Evolutionary conservation across 2,329 filamentous ascomycete genomes (phyloP), one percentile per base, ranked within the genome.

Genomic region (Pseudocercospora eumusae): DNA sequence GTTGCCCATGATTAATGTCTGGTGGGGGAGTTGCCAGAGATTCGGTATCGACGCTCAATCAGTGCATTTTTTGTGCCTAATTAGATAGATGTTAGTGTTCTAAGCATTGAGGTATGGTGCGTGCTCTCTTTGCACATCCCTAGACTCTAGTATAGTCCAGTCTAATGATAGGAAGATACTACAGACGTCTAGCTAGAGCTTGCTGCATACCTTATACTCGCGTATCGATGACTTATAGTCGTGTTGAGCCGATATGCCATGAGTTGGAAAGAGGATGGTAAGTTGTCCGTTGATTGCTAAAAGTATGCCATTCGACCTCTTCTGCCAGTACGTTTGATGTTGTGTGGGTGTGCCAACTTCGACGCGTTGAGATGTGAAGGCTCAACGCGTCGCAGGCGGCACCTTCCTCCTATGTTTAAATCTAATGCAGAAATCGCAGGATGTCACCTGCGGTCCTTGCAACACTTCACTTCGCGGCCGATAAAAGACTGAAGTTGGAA

Each of bases 1-100:
- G 31, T 54, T 54, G 52, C 52, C 52, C 52, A 54, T 54, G 47
- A 18, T 11, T 31, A 8, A 15, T 9, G 15, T 52, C 8, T 52
- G 1, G 15, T 25, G 47, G 23, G 9, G 11, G 3, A 1, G 21
- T 52, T 28, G 47, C 7, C 13, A 27, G 23, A 9, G 47, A 52
- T n/a, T 15, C 11, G 20, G 11, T 13, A 8, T 15, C 15, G 25
- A 27, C 15, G 6, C 15, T 23, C 21, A 47, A 23, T 23, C 20
- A 4, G 7, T 21, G 18, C 2, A 3, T 10, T 21, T n/a, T n/a
- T n/a, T n/a, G n/a, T n/a, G n/a, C n/a, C n/a, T n/a, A n/a, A n/a
- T n/a, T n/a, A n/a, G n/a, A n/a, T n/a, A n/a, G n/a, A n/a, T 21
- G 20, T 47, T 11, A 23, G 44, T 23, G 4, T 21, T 21, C 13